phyloP scores from a whole-genome alignment of 129 eudicot genomes.

The Artemisia annua region DNA sequence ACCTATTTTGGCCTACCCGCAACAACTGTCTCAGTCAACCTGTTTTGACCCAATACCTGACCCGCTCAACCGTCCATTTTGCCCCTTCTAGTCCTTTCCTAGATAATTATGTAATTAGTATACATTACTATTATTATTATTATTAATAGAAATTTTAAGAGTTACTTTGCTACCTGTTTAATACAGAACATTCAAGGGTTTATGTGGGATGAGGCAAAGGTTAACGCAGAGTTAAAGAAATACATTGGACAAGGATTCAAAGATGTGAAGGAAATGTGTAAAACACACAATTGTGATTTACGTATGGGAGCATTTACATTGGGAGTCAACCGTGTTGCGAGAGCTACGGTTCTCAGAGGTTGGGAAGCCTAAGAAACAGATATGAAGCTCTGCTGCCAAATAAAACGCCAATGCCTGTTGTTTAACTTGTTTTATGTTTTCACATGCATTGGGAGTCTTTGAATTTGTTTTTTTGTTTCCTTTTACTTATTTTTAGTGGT shows the following conservation, averaged over 20 bases:
- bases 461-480: constrained; percentile 9
- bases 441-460: constrained; percentile 10
- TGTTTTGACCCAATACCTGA: background rate
- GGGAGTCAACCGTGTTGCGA: constrained; percentile 92
- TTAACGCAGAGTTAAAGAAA: constrained; percentile 74
- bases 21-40: background rate
- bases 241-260: constrained; percentile 83
- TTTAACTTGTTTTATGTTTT: constrained; percentile 25
- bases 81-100: background rate
- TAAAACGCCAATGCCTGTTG: constrained; percentile 26
- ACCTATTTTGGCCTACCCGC: too few relatives aligned
- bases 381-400: constrained; percentile 13
- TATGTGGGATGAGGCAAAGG: constrained; percentile 97
- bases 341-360: constrained; percentile 94
- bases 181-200: constrained; percentile 97
- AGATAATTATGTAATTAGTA: too few relatives aligned
- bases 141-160: background rate
- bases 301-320: constrained; percentile 98
- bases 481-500: background rate
- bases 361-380: constrained; percentile 77
- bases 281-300: constrained; percentile 88
- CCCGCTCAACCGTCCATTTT: background rate
- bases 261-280: constrained; percentile 91
- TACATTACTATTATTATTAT: too few relatives aligned
- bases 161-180: constrained; percentile 8